Conservation (phyloP, 2,329 filamentous ascomycete species). For the Arthroderma sp. region DNA sequence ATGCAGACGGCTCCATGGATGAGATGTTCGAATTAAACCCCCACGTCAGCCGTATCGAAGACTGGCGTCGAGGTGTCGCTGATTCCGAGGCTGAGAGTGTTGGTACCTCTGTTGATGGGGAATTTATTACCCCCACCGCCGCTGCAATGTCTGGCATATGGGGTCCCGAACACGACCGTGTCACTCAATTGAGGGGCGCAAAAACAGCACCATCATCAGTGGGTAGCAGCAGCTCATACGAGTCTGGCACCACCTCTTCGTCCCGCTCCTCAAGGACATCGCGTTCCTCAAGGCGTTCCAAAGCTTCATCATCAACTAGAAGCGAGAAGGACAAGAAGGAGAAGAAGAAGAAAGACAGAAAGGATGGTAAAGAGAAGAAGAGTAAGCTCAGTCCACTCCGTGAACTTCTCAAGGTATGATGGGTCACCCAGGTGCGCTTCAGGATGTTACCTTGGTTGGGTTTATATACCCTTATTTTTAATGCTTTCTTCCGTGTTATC, state of each 20-base stretch:
- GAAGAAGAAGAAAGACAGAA: constrained; percentile 6
- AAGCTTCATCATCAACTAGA: constrained; percentile 1
- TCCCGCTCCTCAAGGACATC: constrained; percentile 8
- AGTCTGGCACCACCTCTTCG: constrained; percentile 4
- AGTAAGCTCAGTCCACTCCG: constrained; percentile 7
- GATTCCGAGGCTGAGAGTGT: constrained; percentile 41
- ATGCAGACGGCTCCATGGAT: not conserved
- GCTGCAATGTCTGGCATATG: constrained; percentile 33
- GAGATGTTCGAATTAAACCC: constrained; percentile 39
- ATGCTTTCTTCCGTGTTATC: not conserved
- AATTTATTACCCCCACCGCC: constrained; percentile 50
- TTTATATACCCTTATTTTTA: constrained; percentile 1
- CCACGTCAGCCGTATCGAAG: constrained; percentile 43
- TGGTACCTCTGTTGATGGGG: constrained; percentile 51
- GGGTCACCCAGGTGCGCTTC: not conserved
- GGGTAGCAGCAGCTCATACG: not conserved
- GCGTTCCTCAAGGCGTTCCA: constrained; percentile 4
- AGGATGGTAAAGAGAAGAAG: constrained; percentile 8
- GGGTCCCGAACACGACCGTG: constrained; percentile 19
- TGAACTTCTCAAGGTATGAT: constrained; percentile 3
- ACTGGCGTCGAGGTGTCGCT: constrained; percentile 51
- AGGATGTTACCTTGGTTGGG: not conserved
- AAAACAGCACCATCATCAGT: not conserved
- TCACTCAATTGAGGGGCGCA: constrained; percentile 14
- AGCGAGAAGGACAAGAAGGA: constrained; percentile 1